Evolutionary conservation across 192 early-diverging fungal genomes (phyloP), one percentile per base, ranked within the genome.

Genomic region (Phlyctochytrium arcticum): DNA sequence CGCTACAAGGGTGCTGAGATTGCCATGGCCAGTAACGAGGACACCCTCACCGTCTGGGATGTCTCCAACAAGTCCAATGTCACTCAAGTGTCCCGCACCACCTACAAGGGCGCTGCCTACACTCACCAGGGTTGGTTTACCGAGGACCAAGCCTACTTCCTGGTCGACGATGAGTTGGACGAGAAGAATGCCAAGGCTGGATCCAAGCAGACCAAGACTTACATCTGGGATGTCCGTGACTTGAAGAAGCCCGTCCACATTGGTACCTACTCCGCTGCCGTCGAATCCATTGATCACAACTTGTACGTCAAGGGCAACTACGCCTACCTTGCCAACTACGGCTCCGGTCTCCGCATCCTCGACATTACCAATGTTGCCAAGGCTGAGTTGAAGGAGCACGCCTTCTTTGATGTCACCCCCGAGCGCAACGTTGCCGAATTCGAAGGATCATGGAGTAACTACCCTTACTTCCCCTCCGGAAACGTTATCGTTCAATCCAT

Each of bases 261-360:
- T 30, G 50, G 30, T 30, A 29, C 50, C 4, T 53, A 53, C 50
- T 5, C 3, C 24, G 30, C 24, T 30, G 3, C 50, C 15, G 50
- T 53, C 19, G 17, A 3, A 15, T 53, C 50, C 19, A 53, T 53
- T 27, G 50, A 53, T 30, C 50, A 53, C 50, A 53, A 53, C 50
- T 8, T 53, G 50, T 53, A 53, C 50, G 29, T 53, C 30, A 53
- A 53, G 50, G 50, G 50, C 50, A 53, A 53, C 50, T 53, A 29
- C 15, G 19, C 50, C 5, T 53, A 53, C 50, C 50, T 29, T 3
- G 19, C 50, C 19, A 53, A 53, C 50, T 53, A 53, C 50, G 50
- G 50, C 50, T 53, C 50, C 30, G 50, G 50, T 30, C 29, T 53
- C 0, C 50, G 50, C 19, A 27, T 53, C 4, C 19, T 29, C 30